Percentiles rank a stretch among this genome's conserved stretches.
Conservation (phyloP, 441 rosid genomes). For the Populus trichocarpa region DNA sequence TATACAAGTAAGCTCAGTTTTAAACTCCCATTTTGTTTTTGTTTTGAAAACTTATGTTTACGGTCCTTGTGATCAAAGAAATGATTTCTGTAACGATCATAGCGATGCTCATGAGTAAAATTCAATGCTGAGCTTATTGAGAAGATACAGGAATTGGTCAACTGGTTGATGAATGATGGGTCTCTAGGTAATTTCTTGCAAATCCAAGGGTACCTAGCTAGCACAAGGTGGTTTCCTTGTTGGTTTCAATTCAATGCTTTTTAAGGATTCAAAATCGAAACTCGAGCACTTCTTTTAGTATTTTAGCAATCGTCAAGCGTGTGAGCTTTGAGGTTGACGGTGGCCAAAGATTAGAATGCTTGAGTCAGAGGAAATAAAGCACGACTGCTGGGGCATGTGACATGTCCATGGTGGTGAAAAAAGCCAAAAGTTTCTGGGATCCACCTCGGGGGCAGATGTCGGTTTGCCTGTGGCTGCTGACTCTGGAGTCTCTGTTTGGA, state of each 20-base stretch:
- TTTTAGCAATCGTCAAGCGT: not conserved
- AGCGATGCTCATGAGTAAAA: not conserved
- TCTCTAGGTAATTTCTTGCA: not conserved
- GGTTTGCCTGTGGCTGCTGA: not conserved
- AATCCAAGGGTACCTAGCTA: not conserved
- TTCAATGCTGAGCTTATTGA: not conserved
- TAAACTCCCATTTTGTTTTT: not conserved
- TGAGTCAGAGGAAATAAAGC: not conserved
- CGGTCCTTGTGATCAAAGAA: not conserved
- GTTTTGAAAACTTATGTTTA: not conserved
- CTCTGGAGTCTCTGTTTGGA: no score
- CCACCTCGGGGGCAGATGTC: constrained; percentile 11
- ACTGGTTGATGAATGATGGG: not conserved
- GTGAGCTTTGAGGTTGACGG: not conserved
- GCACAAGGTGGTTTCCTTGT: not conserved
- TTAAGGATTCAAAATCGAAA: not conserved
- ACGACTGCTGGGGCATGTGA: constrained; percentile 18
- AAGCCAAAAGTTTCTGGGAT: constrained; percentile 19
- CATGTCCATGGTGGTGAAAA: constrained; percentile 7
- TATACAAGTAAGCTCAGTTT: constrained; percentile 57
- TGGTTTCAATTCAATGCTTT: not conserved
- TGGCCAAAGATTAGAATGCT: not conserved
- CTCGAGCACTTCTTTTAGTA: not conserved
- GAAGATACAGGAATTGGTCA: constrained; percentile 13
- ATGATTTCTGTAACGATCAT: not conserved